Base-by-base conservation (phyloP, 176 grass and related monocot species). In the Rhynchospora breviuscula region DNA sequence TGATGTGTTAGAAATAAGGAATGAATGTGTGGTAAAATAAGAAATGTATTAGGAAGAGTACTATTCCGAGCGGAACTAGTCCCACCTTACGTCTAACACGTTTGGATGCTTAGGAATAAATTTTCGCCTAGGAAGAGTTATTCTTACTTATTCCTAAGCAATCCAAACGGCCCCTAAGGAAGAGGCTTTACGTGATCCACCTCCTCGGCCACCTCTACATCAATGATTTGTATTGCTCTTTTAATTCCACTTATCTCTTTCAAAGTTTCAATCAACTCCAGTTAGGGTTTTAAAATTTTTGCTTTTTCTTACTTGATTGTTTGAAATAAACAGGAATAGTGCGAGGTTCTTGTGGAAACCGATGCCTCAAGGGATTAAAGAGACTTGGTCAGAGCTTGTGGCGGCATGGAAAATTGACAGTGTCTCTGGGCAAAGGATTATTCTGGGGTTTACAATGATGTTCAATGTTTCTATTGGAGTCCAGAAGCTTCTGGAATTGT, bases 311-410 rank as follows among this genome's bases (percentile, higher is more conserved):
- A 25, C 5, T 70, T 10, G 21, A 45, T 47, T 79, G 54, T 35
- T 67, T 40, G 74, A 58, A 8, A 10, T 59, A 80, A 85, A 85
- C 84, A 99, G 91, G 83, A 93, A 99, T 63, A 96, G 88, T 58
- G 89, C 91, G 73, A 93, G 88, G 78, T 99, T 89, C 52, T 75
- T 94, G 23, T 99, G 93, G 97, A 99, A 96, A 81, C 89, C 89
- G 7, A 75, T 90, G 67, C 89, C 93, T 11, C 89, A 90, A 87
- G 91, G 78, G 83, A 89, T 90, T 25, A 99, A 99, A 85, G 91
- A 96, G 66, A 87, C 78, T 3, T 83, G 85, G 60, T 88, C 91
- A 22, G 97, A 96, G 88, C 86, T 95, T 7, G 86, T 78, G 0
- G 93, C 89, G 0, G 85, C 86, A 69, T 96, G 97, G 97, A 92